phyloP scores from a whole-genome alignment of 805 yeast genomes.

The Scheffersomyces lignosus region DNA sequence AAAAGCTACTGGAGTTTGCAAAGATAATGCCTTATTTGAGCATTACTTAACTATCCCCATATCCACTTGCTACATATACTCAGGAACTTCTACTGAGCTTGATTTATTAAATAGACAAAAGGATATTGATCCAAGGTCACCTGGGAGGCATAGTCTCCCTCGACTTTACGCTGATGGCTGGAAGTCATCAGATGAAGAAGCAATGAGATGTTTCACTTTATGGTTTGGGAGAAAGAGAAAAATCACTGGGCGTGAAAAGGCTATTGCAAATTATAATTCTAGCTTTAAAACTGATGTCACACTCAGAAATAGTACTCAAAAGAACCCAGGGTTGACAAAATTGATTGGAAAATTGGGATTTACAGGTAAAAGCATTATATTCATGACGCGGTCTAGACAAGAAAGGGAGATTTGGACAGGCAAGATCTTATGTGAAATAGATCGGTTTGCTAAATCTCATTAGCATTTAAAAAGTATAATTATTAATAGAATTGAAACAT shows the following conservation, averaged over 20 bases:
- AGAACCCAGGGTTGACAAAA: constrained; percentile 45
- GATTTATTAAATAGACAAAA: constrained; percentile 53
- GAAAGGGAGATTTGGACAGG: constrained; percentile 85
- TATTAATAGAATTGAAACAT: not conserved
- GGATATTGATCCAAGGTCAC: constrained; percentile 48
- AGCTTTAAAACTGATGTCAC: not conserved
- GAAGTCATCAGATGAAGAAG: constrained; percentile 76
- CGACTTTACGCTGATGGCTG: constrained; percentile 80
- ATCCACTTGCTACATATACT: constrained; percentile 68
- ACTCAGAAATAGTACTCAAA: constrained; percentile 3
- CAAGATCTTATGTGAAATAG: constrained; percentile 44
- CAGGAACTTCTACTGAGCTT: constrained; percentile 60
- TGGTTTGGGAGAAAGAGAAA: constrained; percentile 75
- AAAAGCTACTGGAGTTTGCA: constrained; percentile 43
- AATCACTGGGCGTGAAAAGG: constrained; percentile 21
- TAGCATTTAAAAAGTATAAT: no score
- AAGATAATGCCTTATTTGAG: constrained; percentile 48
- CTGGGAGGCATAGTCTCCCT: constrained; percentile 63
- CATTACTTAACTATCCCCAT: constrained; percentile 63
- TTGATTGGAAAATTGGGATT: constrained; percentile 59
- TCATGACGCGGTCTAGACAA: constrained; percentile 77
- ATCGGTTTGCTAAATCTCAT: constrained; percentile 29
- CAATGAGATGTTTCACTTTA: constrained; percentile 73
- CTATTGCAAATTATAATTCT: not conserved
- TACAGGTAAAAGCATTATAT: constrained; percentile 67